phyloP scores from a whole-genome alignment of 208 protist species.

The Trichomonas tenax region DNA sequence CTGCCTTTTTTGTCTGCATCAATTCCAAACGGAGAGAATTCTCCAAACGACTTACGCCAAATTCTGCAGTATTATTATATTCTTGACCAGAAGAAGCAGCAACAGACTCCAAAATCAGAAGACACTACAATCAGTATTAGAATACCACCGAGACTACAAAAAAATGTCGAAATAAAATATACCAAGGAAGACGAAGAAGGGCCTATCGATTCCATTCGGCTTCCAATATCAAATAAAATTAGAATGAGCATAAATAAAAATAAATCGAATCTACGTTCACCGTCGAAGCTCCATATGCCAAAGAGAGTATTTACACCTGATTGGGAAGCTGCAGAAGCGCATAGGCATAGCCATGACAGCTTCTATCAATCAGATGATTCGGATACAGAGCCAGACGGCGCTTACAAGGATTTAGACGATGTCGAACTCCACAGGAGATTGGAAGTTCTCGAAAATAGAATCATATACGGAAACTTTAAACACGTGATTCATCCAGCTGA shows the following conservation, averaged over 20 bases:
- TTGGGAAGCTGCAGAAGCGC: background rate
- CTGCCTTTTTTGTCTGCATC: background rate
- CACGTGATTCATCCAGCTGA: background rate
- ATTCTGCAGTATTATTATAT: background rate
- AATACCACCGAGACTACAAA: background rate
- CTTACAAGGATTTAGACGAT: background rate
- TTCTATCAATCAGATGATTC: background rate
- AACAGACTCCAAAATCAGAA: background rate
- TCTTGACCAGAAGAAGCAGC: background rate
- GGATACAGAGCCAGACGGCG: background rate
- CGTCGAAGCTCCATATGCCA: background rate
- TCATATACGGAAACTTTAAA: background rate
- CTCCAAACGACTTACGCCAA: background rate
- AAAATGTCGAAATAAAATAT: background rate
- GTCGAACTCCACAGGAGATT: background rate
- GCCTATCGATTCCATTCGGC: background rate
- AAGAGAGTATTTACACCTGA: background rate
- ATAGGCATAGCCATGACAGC: background rate
- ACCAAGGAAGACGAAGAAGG: background rate
- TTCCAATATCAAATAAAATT: background rate
- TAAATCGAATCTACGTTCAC: background rate
- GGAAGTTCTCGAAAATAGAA: background rate
- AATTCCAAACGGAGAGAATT: background rate
- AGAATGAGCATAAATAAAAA: background rate
- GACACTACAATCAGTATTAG: background rate